Percentiles rank a stretch among this genome's conserved stretches.
These are phyloP conservation scores for Cyathus striatus DNA, from an alignment of 768 basidiomycete genomes.

Conservation along the genomic window DNA sequence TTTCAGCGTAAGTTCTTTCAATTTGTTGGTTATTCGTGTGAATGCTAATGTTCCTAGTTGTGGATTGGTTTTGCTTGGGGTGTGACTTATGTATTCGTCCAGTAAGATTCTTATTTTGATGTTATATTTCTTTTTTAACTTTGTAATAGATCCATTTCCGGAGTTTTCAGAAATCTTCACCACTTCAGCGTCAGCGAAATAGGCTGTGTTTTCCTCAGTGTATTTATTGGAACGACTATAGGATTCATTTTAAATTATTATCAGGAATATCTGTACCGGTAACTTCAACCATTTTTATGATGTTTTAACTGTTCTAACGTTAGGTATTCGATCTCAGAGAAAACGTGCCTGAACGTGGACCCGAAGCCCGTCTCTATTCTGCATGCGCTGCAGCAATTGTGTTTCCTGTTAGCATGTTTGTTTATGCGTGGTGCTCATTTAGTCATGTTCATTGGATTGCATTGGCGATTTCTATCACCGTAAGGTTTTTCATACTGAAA, in stretches of 20 bases:
- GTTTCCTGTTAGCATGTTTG: conserved; percentile 57
- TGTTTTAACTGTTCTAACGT: not conserved
- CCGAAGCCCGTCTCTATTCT: conserved; percentile 58
- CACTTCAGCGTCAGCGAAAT: conserved; percentile 53
- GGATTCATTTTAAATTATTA: conserved; percentile 41
- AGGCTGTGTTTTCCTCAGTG: conserved; percentile 34
- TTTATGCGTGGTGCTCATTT: conserved; percentile 68
- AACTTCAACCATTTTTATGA: not conserved
- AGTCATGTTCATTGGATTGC: conserved; percentile 56
- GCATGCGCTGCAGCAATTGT: conserved; percentile 51
- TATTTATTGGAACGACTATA: conserved; percentile 52
- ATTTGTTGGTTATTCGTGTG: not conserved
- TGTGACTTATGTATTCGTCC: conserved; percentile 61
- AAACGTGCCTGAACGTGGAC: conserved; percentile 27
- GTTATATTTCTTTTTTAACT: not conserved
- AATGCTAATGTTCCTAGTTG: conserved; percentile 37
- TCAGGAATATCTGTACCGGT: conserved; percentile 50
- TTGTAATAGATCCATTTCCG: conserved; percentile 46
- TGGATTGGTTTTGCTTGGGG: conserved; percentile 79
- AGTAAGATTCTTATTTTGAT: conserved; percentile 26
- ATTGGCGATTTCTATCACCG: conserved; percentile 46
- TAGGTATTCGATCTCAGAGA: conserved; percentile 20
- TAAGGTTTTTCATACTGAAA: conserved; percentile 14
- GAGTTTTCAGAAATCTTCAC: conserved; percentile 52
- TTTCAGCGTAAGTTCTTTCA: conserved; percentile 53